Conservation (phyloP, 2,329 filamentous ascomycete genomes). For the Ramularia endophylla region DNA sequence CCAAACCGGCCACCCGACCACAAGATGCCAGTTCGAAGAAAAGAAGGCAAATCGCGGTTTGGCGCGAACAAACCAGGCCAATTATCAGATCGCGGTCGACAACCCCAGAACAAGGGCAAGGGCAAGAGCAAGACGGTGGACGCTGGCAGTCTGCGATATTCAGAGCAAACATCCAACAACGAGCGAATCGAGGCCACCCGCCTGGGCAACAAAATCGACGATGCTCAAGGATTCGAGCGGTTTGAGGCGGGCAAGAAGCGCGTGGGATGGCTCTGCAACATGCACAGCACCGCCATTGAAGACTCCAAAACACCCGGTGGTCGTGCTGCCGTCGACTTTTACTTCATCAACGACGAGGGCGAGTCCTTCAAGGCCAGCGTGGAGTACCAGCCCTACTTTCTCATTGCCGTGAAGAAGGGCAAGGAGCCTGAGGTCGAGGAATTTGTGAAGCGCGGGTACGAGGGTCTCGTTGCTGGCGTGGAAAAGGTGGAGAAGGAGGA, state of each 20-base stretch:
- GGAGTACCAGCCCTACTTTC: slow-evolving; percentile 94
- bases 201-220: slow-evolving; percentile 84
- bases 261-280: slow-evolving; percentile 91
- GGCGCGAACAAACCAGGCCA: slow-evolving; percentile 28
- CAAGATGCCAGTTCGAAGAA: slow-evolving; percentile 41
- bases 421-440: slow-evolving; percentile 93
- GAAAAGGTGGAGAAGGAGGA: slow-evolving; percentile 86
- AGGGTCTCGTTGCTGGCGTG: slow-evolving; percentile 74
- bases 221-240: slow-evolving; percentile 86
- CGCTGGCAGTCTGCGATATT: slow-evolving; percentile 63
- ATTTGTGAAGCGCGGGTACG: slow-evolving; percentile 75
- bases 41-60: slow-evolving; percentile 36
- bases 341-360: slow-evolving; percentile 88
- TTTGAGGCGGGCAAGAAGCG: slow-evolving; percentile 84
- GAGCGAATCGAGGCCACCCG: slow-evolving; percentile 84
- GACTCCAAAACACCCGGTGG: slow-evolving; percentile 80
- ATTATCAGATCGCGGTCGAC: slow-evolving; percentile 33
- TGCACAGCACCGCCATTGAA: slow-evolving; percentile 81
- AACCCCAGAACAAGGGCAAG: no score
- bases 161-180: slow-evolving; percentile 83
- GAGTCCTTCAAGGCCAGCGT: slow-evolving; percentile 92
- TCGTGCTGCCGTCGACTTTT: slow-evolving; percentile 87
- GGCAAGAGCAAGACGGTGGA: slow-evolving; percentile 75
- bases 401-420: slow-evolving; percentile 83
- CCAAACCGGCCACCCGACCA: slow-evolving; percentile 8